Evolutionary conservation across 176 grass and related monocot species (phyloP).

Genomic region (Pontederia crassipes): DNA sequence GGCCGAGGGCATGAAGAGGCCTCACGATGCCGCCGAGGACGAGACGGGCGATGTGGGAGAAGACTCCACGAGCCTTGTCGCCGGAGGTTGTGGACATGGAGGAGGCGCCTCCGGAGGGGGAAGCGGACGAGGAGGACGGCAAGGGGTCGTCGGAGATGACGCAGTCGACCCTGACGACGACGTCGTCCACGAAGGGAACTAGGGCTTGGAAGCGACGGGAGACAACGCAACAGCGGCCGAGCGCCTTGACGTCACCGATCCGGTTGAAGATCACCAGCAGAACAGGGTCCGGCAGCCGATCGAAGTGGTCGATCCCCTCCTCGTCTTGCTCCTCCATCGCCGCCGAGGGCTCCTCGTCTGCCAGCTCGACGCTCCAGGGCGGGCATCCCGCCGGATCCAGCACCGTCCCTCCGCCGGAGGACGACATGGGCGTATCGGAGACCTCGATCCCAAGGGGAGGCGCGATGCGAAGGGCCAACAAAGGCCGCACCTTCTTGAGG

Average conservation of each 20-base stretch:
- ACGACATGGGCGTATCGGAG: neutral
- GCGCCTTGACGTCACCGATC: neutral
- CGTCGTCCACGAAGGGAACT: neutral
- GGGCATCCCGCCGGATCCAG: neutral
- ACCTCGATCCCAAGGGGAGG: too few relatives aligned
- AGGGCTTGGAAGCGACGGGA: slow-evolving; percentile 3
- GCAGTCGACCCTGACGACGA: slow-evolving; percentile 7
- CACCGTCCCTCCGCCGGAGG: neutral
- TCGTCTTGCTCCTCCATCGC: neutral
- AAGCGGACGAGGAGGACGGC: neutral
- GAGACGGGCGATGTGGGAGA: slow-evolving; percentile 3
- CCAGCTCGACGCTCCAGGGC: neutral
- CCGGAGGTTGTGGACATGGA: too few relatives aligned
- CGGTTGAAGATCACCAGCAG: slow-evolving; percentile 1
- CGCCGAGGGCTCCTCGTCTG: neutral
- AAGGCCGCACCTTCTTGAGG: too few relatives aligned
- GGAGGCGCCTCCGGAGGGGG: neutral
- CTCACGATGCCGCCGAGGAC: slow-evolving; percentile 1
- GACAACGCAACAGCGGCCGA: neutral
- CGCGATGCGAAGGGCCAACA: too few relatives aligned
- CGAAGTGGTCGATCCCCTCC: slow-evolving; percentile 2
- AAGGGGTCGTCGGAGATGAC: slow-evolving; percentile 1
- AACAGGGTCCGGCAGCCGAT: slow-evolving; percentile 6
- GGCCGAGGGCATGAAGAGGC: slow-evolving; percentile 2
- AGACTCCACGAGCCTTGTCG: slow-evolving; percentile 4